A percentile compares a stretch with the other conserved stretches of the same genome.
Conservation (phyloP, 2,329 filamentous ascomycete genomes). For the Dendrostoma leiphaemia region DNA sequence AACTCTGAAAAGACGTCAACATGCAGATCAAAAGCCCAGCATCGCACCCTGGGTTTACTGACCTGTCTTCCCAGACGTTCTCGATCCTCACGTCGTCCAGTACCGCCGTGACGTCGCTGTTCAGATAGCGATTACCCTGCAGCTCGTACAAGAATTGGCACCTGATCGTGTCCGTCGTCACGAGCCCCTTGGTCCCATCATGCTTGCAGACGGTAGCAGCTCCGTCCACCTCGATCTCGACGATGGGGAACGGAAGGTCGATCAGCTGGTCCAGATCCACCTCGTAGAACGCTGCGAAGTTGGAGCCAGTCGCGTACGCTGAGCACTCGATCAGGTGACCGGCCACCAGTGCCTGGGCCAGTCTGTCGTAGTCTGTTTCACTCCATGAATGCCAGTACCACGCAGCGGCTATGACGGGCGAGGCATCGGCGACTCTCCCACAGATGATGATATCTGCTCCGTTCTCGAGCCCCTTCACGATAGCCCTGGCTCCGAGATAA, state of each 20-base stretch:
- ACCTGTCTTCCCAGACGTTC: too few relatives aligned
- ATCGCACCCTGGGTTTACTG: too few relatives aligned
- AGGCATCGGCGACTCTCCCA: slow-evolving; percentile 42
- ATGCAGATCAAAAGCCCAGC: too few relatives aligned
- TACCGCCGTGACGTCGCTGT: slow-evolving; percentile 31
- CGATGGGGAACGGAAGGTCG: background rate
- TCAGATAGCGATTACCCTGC: slow-evolving; percentile 34
- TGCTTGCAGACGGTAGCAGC: slow-evolving; percentile 5
- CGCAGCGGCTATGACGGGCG: slow-evolving; percentile 38
- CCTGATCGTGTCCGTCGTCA: slow-evolving; percentile 25
- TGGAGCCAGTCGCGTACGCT: slow-evolving; percentile 23
- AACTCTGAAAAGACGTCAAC: too few relatives aligned
- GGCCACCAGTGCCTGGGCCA: slow-evolving; percentile 36
- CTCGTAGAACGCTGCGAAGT: slow-evolving; percentile 29
- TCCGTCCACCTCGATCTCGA: slow-evolving; percentile 17
- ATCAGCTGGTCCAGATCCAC: background rate
- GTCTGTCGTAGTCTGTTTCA: slow-evolving; percentile 31
- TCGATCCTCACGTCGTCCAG: slow-evolving; percentile 42
- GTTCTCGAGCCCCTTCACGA: slow-evolving; percentile 34
- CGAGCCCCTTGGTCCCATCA: slow-evolving; percentile 2
- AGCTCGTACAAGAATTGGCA: slow-evolving; percentile 37
- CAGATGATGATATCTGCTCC: slow-evolving; percentile 44
- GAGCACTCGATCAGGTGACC: slow-evolving; percentile 30
- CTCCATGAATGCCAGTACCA: slow-evolving; percentile 42
- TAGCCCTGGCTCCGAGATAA: slow-evolving; percentile 36